These are phyloP conservation scores for Talaromyces liani DNA, from an alignment of 495 filamentous ascomycete genomes.

Conservation along the genomic window DNA sequence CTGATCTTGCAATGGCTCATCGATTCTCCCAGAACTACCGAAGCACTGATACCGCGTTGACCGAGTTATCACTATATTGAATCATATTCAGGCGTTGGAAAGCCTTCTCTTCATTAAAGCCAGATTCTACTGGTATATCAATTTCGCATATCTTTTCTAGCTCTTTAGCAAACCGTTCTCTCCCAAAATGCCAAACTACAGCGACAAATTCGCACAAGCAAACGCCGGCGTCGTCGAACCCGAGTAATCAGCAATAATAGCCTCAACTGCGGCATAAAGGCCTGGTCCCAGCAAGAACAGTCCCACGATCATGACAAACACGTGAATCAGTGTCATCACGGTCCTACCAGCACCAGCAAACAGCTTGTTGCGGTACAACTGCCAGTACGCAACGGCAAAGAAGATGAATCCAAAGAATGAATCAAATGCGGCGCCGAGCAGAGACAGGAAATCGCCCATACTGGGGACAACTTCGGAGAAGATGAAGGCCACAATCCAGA, in stretches of 20 bases:
- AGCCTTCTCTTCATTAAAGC: not conserved
- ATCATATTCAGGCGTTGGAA: not conserved
- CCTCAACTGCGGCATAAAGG: conserved; percentile 60
- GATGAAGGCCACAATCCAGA: conserved; percentile 74
- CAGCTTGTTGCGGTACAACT: conserved; percentile 66
- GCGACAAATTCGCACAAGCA: conserved; percentile 38
- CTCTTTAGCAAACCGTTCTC: not conserved
- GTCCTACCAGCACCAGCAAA: conserved; percentile 52
- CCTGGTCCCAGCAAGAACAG: conserved; percentile 69
- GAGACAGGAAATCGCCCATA: conserved; percentile 72
- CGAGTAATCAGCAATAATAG: conserved; percentile 42
- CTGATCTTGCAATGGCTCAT: too few species aligned
- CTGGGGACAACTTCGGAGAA: conserved; percentile 87
- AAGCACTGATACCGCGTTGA: too few species aligned
- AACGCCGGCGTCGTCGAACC: conserved; percentile 32
- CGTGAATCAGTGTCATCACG: conserved; percentile 54
- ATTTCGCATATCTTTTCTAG: not conserved
- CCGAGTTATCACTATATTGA: too few species aligned
- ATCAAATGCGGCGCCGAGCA: conserved; percentile 87
- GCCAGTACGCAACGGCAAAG: conserved; percentile 82
- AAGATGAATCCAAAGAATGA: conserved; percentile 93
- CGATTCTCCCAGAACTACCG: too few species aligned
- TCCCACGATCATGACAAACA: conserved; percentile 63
- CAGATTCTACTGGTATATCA: not conserved
- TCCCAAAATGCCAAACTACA: conserved; percentile 14